These are phyloP conservation scores for Crithidia sp. DNA, from an alignment of 208 protist species.

Conservation along the genomic window DNA sequence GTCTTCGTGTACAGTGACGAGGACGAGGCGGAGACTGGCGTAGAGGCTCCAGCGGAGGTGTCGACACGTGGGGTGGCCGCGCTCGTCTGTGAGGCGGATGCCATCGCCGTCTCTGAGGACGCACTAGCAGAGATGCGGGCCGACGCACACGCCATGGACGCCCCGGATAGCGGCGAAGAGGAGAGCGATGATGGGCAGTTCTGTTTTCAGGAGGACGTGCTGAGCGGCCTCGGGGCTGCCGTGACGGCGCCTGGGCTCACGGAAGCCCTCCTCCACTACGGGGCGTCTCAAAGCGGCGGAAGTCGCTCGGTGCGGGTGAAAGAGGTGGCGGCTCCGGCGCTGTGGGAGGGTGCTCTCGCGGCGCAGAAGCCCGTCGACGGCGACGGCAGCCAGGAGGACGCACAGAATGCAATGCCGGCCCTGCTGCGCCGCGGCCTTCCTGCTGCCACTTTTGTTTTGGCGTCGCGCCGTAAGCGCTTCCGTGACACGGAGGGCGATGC, in stretches of 20 bases:
- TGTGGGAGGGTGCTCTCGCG: conserved; percentile 30
- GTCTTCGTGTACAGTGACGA: conserved; percentile 86
- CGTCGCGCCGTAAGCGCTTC: conserved; percentile 34
- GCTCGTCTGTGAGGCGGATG: conserved; percentile 17
- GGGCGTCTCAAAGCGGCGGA: neutral
- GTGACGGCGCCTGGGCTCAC: conserved; percentile 9
- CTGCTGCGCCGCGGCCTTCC: conserved; percentile 32
- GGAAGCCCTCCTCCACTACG: neutral
- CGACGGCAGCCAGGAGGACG: neutral
- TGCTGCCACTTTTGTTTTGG: conserved; percentile 24
- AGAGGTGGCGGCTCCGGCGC: conserved; percentile 42
- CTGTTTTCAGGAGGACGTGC: conserved; percentile 36
- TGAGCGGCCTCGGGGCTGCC: conserved; percentile 16
- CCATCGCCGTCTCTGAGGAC: conserved; percentile 32
- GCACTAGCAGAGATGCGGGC: conserved; percentile 41
- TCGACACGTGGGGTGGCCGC: neutral
- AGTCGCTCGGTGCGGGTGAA: conserved; percentile 21
- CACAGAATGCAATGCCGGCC: conserved; percentile 1
- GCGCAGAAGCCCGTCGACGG: neutral
- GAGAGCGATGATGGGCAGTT: neutral
- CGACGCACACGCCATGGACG: conserved; percentile 20
- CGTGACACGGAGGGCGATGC: conserved; percentile 7
- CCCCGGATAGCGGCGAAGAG: conserved; percentile 15
- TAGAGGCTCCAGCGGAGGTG: neutral
- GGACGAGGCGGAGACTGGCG: conserved; percentile 38